These are phyloP conservation scores for Keithomyces neogunnii DNA, from an alignment of 2,329 filamentous ascomycete genomes.

Conservation along the genomic window DNA sequence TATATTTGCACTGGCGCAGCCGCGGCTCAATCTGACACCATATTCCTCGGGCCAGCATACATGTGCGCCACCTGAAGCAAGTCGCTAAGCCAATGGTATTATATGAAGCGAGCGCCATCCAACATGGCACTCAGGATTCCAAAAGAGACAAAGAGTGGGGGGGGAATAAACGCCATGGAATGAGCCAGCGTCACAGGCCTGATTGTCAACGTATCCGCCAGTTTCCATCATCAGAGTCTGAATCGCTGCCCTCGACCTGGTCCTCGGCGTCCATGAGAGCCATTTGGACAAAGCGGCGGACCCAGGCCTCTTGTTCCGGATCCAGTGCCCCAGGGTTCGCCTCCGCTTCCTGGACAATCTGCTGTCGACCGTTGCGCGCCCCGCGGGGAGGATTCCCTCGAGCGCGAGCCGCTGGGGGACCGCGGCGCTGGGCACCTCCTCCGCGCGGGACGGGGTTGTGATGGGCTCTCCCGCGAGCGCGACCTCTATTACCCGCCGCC, in stretches of 20 bases:
- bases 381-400: not conserved
- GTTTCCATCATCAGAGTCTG: constrained; percentile 21
- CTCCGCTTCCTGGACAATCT: not conserved
- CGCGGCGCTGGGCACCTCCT: not conserved
- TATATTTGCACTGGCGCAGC: no score
- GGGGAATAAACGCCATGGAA: no score
- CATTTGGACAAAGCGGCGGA: constrained; percentile 45
- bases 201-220: constrained; percentile 11
- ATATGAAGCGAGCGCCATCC: no score
- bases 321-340: constrained; percentile 27
- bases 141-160: no score
- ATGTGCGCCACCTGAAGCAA: no score
- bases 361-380: not conserved
- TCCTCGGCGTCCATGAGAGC: constrained; percentile 46
- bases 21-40: no score
- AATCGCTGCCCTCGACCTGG: constrained; percentile 33
- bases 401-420: not conserved
- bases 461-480: not conserved
- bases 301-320: constrained; percentile 41
- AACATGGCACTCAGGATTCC: no score
- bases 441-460: not conserved
- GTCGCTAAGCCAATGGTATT: no score
- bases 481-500: not conserved
- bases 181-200: no score
- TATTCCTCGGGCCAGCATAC: no score